Conservation (phyloP, 2,329 filamentous ascomycete species). For the Phialophora tarda region DNA sequence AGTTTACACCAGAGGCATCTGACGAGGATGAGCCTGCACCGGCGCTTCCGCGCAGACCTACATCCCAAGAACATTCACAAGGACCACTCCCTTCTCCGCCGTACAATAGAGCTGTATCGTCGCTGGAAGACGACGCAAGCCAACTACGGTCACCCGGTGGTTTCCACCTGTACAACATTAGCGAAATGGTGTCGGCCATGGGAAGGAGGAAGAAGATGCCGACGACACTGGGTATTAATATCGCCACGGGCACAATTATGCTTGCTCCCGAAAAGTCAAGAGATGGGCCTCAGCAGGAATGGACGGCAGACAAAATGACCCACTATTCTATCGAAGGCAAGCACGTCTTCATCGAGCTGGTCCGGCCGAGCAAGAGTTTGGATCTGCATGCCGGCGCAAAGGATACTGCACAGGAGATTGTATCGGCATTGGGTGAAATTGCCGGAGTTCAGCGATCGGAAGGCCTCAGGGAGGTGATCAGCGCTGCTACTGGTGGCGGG, state of each 20-base stretch:
- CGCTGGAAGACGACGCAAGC: slow-evolving; percentile 54
- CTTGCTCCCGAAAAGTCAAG: slow-evolving; percentile 84
- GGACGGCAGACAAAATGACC: slow-evolving; percentile 93
- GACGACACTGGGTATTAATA: slow-evolving; percentile 92
- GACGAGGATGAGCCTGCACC: slow-evolving; percentile 68
- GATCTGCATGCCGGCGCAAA: slow-evolving; percentile 98
- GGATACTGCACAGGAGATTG: slow-evolving; percentile 94
- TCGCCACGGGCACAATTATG: slow-evolving; percentile 84
- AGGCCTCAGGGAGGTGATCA: slow-evolving; percentile 79
- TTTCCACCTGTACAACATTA: slow-evolving; percentile 95
- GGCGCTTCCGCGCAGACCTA: slow-evolving; percentile 67
- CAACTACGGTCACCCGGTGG: slow-evolving; percentile 68
- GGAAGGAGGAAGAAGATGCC: slow-evolving; percentile 98
- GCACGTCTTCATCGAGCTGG: slow-evolving; percentile 93
- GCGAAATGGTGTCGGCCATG: slow-evolving; percentile 96
- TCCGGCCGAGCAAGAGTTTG: slow-evolving; percentile 88
- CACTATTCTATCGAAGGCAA: slow-evolving; percentile 98
- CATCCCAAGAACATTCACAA: slow-evolving; percentile 56
- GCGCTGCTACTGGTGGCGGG: slow-evolving; percentile 70
- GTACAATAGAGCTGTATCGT: slow-evolving; percentile 55
- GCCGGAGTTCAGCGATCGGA: slow-evolving; percentile 84
- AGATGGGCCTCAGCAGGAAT: slow-evolving; percentile 86
- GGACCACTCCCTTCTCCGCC: slow-evolving; percentile 62
- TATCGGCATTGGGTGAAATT: slow-evolving; percentile 83
- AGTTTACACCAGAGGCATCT: slow-evolving; percentile 70